phyloP scores from a whole-genome alignment of 495 filamentous ascomycete species.

The Annulohypoxylon stygium region DNA sequence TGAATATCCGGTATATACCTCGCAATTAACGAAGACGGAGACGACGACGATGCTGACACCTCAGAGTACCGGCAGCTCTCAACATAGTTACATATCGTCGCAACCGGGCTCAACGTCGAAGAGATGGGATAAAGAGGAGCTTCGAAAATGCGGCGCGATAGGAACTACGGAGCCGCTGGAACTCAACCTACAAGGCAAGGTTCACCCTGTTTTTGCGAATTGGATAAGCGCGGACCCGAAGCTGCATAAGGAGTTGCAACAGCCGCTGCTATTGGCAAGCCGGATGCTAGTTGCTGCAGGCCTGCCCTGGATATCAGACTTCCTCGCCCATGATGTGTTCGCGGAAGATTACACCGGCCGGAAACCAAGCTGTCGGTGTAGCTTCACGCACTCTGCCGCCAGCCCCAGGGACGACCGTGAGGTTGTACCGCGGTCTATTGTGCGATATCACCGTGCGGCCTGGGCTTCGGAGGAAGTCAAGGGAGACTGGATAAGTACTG shows the following conservation, averaged over 20 bases:
- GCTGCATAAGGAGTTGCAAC: constrained; percentile 46
- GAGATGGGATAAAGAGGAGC: constrained; percentile 51
- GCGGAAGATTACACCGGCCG: constrained; percentile 49
- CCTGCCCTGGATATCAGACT: constrained; percentile 56
- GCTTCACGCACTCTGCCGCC: constrained; percentile 24
- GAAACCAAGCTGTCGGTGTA: constrained; percentile 27
- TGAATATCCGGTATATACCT: neutral
- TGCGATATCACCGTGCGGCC: constrained; percentile 45
- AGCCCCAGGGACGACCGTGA: constrained; percentile 1
- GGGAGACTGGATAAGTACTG: constrained; percentile 40
- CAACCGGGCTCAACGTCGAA: constrained; percentile 48
- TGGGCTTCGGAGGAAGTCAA: constrained; percentile 42
- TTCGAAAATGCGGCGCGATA: constrained; percentile 51
- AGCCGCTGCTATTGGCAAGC: constrained; percentile 53
- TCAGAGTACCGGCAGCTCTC: constrained; percentile 5
- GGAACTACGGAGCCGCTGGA: constrained; percentile 28
- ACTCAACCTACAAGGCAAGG: constrained; percentile 44
- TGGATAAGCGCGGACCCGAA: constrained; percentile 45
- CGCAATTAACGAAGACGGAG: neutral
- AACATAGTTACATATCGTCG: constrained; percentile 20
- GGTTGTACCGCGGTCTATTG: constrained; percentile 42
- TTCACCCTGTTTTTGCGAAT: constrained; percentile 52
- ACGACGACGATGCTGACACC: constrained; percentile 35
- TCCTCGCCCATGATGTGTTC: constrained; percentile 55
- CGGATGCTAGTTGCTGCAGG: constrained; percentile 52